Conservation (phyloP, 345 rosid genomes). For the Corchorus capsularis region DNA sequence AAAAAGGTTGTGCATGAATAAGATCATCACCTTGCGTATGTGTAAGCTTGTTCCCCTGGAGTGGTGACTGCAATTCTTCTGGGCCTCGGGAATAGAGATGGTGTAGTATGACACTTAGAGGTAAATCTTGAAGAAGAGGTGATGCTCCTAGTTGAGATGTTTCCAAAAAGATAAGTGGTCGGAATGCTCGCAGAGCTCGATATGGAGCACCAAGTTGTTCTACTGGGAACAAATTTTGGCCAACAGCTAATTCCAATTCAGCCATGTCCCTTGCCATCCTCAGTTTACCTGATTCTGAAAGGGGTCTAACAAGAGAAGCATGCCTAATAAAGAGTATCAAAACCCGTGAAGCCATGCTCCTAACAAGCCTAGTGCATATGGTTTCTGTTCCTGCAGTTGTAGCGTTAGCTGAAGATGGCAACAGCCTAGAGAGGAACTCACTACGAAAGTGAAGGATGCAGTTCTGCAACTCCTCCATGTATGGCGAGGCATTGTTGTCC, state of each 20-base stretch:
- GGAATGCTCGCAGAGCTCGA: conserved; percentile 92
- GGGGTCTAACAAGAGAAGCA: conserved; percentile 92
- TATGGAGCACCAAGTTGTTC: conserved; percentile 97
- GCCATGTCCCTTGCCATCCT: conserved; percentile 99
- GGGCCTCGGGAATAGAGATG: conserved; percentile 96
- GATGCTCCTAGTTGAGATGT: conserved; percentile 80
- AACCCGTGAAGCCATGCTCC: conserved; percentile 88
- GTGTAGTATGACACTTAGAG: conserved; percentile 81
- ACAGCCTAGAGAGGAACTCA: conserved; percentile 79
- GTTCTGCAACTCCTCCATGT: conserved; percentile 97
- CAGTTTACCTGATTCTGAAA: conserved; percentile 96
- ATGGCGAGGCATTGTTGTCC: conserved; percentile 88
- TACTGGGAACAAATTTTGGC: conserved; percentile 93
- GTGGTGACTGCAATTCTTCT: conserved; percentile 79
- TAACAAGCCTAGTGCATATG: conserved; percentile 88
- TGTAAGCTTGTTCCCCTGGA: conserved; percentile 85
- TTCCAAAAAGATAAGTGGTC: conserved; percentile 91
- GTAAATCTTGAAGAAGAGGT: conserved; percentile 88
- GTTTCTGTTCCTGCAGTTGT: conserved; percentile 65
- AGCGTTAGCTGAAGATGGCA: conserved; percentile 69
- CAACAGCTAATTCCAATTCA: conserved; percentile 92
- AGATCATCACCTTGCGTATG: conserved; percentile 41
- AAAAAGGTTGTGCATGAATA: too few species aligned
- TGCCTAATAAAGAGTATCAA: conserved; percentile 88
- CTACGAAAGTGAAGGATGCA: conserved; percentile 84